Percentiles rank a stretch among this genome's conserved stretches.
Conservation (phyloP, 805 yeast species). For the Debaryomyces tyrocola region DNA sequence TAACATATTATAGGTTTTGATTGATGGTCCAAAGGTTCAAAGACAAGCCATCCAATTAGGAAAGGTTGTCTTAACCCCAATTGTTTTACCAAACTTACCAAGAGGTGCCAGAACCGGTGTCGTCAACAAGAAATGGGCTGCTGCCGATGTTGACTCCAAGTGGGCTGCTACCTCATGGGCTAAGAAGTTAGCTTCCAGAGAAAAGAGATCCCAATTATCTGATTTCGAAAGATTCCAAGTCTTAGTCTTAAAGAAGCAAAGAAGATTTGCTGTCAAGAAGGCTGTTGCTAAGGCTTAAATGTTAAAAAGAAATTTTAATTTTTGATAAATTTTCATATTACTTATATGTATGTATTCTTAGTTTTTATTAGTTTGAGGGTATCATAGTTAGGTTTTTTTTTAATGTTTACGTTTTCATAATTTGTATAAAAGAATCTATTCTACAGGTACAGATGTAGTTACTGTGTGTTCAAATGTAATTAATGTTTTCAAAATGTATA, state of each 20-base stretch:
- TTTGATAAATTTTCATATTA: constrained; percentile 14
- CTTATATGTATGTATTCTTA: constrained; percentile 27
- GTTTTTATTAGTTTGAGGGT: constrained; percentile 24
- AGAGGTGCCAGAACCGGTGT: constrained; percentile 90
- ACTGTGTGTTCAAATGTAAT: neutral
- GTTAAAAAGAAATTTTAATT: constrained; percentile 13
- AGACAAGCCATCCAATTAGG: constrained; percentile 91
- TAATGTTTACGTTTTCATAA: constrained; percentile 26
- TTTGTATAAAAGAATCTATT: constrained; percentile 14
- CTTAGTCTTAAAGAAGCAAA: constrained; percentile 94
- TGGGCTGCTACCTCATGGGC: constrained; percentile 97
- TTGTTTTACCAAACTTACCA: constrained; percentile 81
- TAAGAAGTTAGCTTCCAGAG: constrained; percentile 94
- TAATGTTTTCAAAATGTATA: too few species aligned
- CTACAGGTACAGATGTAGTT: neutral
- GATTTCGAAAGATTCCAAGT: constrained; percentile 99
- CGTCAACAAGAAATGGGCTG: constrained; percentile 90
- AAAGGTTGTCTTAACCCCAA: constrained; percentile 89
- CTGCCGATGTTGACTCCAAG: constrained; percentile 82
- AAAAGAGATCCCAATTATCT: constrained; percentile 87
- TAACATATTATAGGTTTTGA: constrained; percentile 62
- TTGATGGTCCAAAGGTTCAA: constrained; percentile 95
- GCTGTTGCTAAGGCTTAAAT: constrained; percentile 93
- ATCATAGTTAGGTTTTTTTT: constrained; percentile 26
- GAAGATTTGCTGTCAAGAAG: constrained; percentile 91